These are phyloP conservation scores for Naumovozyma baii DNA, from an alignment of 805 yeast genomes.

Conservation along the genomic window DNA sequence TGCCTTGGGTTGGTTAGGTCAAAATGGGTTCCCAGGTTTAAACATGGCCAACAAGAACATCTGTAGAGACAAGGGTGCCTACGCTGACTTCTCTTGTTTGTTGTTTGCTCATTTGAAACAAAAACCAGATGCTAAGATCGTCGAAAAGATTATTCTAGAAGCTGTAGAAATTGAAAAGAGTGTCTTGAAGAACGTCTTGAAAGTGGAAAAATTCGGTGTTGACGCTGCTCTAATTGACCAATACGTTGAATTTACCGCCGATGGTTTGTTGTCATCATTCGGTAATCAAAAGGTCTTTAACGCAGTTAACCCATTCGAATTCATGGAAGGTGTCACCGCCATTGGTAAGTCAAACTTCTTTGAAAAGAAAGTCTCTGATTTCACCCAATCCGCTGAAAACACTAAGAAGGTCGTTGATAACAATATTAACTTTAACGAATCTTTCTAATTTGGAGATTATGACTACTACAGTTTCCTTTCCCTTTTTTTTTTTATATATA, in stretches of 20 bases:
- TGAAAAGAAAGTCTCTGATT: conserved; percentile 95
- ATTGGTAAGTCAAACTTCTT: conserved; percentile 98
- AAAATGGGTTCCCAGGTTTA: conserved; percentile 77
- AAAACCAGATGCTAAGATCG: conserved; percentile 69
- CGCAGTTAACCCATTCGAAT: conserved; percentile 87
- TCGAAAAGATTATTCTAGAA: conserved; percentile 79
- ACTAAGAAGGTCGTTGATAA: conserved; percentile 40
- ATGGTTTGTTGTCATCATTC: conserved; percentile 76
- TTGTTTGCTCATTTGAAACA: conserved; percentile 84
- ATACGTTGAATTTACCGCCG: conserved; percentile 94
- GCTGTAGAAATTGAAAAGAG: conserved; percentile 91
- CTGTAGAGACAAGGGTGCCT: conserved; percentile 95
- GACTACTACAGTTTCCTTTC: too few relatives aligned
- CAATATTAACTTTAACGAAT: conserved; percentile 81
- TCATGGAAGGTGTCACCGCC: conserved; percentile 93
- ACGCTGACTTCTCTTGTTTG: conserved; percentile 94
- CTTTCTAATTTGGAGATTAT: conserved; percentile 51
- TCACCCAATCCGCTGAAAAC: conserved; percentile 71
- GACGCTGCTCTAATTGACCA: conserved; percentile 85
- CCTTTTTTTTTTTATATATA: too few relatives aligned
- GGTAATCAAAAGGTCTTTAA: conserved; percentile 86
- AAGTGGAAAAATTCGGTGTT: conserved; percentile 87
- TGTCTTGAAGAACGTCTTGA: conserved; percentile 84
- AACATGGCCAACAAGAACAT: conserved; percentile 92
- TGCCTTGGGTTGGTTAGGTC: conserved; percentile 96